These are phyloP conservation scores for Paecilomyces niveus DNA, from an alignment of 2,329 filamentous ascomycete species.

Conservation along the genomic window DNA sequence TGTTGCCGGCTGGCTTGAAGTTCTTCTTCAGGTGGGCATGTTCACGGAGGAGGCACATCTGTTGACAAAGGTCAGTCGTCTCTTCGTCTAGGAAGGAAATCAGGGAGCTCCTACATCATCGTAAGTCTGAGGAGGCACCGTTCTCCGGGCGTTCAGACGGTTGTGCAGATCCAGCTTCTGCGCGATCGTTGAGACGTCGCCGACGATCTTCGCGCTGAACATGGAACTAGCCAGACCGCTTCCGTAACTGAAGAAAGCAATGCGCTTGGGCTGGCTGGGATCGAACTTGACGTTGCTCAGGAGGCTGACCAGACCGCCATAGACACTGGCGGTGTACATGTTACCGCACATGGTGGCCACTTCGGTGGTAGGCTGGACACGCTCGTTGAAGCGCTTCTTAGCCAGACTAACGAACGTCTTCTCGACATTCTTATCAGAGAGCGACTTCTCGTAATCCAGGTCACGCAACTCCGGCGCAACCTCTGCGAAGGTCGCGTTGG, in stretches of 20 bases:
- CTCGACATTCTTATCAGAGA: slow-evolving; percentile 75
- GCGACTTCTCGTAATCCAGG: slow-evolving; percentile 70
- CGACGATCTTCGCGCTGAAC: slow-evolving; percentile 59
- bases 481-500: slow-evolving; percentile 61
- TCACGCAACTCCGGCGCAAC: slow-evolving; percentile 70
- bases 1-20: slow-evolving; percentile 62
- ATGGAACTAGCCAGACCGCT: slow-evolving; percentile 69
- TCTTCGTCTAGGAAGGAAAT: neutral
- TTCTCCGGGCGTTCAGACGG: slow-evolving; percentile 58
- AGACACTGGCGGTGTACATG: slow-evolving; percentile 58
- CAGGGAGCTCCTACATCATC: slow-evolving; percentile 53
- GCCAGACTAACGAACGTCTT: slow-evolving; percentile 79
- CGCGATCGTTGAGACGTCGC: slow-evolving; percentile 61
- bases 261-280: slow-evolving; percentile 61
- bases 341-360: slow-evolving; percentile 68
- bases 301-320: slow-evolving; percentile 51
- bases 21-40: slow-evolving; percentile 76
- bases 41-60: slow-evolving; percentile 76
- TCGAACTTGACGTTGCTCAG: slow-evolving; percentile 58
- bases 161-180: slow-evolving; percentile 64
- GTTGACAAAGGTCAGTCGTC: slow-evolving; percentile 19
- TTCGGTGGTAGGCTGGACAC: slow-evolving; percentile 65
- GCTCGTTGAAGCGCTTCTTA: slow-evolving; percentile 78
- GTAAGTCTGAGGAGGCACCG: slow-evolving; percentile 64
- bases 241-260: slow-evolving; percentile 73